Evolutionary conservation across 2,329 filamentous ascomycete genomes (phyloP).

Genomic region (Ceratocystis alfenasii): DNA sequence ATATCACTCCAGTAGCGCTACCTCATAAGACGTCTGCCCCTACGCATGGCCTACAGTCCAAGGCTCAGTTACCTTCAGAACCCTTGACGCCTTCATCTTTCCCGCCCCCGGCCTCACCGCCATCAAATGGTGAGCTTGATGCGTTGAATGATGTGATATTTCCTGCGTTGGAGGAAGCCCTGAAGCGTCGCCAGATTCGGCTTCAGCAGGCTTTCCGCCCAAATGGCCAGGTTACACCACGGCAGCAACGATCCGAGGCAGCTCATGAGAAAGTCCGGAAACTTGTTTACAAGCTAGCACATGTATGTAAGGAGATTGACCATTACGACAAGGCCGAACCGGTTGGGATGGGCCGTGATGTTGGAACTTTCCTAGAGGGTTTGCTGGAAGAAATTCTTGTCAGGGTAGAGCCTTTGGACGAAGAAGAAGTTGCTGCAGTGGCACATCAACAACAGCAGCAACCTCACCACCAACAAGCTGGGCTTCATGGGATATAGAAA

Average conservation of each 20-base stretch:
- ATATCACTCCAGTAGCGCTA: constrained; percentile 23
- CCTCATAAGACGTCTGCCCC: constrained; percentile 12
- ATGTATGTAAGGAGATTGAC: constrained; percentile 82
- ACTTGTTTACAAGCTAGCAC: constrained; percentile 69
- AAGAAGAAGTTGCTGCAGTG: constrained; percentile 38
- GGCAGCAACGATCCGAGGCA: constrained; percentile 55
- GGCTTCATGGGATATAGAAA: constrained; percentile 10
- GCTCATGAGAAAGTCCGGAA: constrained; percentile 73
- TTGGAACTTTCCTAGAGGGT: constrained; percentile 79
- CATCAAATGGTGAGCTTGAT: constrained; percentile 60
- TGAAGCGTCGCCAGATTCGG: constrained; percentile 62
- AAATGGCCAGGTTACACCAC: constrained; percentile 40
- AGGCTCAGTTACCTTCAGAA: constrained; percentile 30
- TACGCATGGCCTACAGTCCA: constrained; percentile 26
- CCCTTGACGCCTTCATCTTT: constrained; percentile 38
- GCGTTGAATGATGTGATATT: constrained; percentile 85
- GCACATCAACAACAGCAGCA: constrained; percentile 12
- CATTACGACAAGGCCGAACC: constrained; percentile 73
- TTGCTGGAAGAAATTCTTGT: constrained; percentile 84
- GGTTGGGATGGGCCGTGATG: constrained; percentile 86
- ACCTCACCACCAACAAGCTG: constrained; percentile 6
- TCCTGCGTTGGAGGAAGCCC: constrained; percentile 79
- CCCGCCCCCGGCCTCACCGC: constrained; percentile 44
- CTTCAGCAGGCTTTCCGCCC: constrained; percentile 42
- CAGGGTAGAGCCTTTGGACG: constrained; percentile 75